A percentile compares a stretch with the other conserved stretches of the same genome.
Evolutionary conservation across 1,139 yeast genomes (phyloP).

Genomic region (Nadsonia commutata): DNA sequence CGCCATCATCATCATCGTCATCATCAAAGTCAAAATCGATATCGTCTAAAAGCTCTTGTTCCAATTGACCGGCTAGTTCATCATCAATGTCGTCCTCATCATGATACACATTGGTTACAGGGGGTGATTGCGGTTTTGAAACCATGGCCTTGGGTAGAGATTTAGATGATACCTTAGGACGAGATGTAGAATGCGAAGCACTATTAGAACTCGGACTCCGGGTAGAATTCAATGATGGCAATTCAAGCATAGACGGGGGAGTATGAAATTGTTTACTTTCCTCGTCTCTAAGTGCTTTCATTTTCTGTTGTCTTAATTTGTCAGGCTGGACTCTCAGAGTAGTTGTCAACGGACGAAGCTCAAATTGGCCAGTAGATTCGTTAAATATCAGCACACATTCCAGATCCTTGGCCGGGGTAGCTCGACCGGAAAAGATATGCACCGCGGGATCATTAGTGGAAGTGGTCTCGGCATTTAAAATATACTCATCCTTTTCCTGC

Average conservation of each 20-base stretch:
- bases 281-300: not conserved
- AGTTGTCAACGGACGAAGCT: not conserved
- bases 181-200: not conserved
- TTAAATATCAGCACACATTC: not conserved
- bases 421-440: not conserved
- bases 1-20: no score
- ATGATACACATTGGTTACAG: not conserved
- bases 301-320: not conserved
- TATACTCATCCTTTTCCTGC: not conserved
- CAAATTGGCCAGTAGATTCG: not conserved
- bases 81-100: not conserved
- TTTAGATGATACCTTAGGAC: not conserved
- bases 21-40: not conserved
- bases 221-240: no score
- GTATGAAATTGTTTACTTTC: not conserved
- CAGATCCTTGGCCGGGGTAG: not conserved
- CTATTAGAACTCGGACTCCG: no score
- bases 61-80: not conserved
- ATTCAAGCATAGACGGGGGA: not conserved
- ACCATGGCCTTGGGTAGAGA: not conserved
- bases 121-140: not conserved
- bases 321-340: not conserved
- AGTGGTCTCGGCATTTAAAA: not conserved
- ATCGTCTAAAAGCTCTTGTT: not conserved
- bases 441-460: not conserved